phyloP scores from a whole-genome alignment of 2,329 filamentous ascomycete genomes.

The Purpureocillium lavendulum region DNA sequence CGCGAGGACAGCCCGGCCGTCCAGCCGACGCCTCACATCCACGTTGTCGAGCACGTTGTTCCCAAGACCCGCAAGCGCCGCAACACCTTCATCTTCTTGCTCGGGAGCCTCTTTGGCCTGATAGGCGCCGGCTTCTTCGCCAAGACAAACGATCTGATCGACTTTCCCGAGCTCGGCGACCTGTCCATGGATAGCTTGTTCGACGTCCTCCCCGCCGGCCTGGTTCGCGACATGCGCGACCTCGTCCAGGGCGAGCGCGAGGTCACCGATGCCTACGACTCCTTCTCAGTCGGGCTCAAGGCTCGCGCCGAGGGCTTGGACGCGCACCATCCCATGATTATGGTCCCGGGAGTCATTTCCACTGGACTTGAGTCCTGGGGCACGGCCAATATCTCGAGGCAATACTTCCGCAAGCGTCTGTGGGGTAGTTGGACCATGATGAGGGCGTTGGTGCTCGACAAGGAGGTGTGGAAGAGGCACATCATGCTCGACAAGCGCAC shows the following conservation, averaged over 20 bases:
- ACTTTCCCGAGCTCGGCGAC: slow-evolving; percentile 61
- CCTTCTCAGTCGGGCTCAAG: slow-evolving; percentile 83
- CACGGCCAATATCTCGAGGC: slow-evolving; percentile 72
- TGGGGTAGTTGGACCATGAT: slow-evolving; percentile 99
- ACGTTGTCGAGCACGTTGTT: slow-evolving; percentile 32
- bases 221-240: slow-evolving; percentile 79
- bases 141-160: slow-evolving; percentile 80
- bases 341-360: slow-evolving; percentile 96
- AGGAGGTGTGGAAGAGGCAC: slow-evolving; percentile 89
- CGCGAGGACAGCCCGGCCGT: slow-evolving; percentile 19
- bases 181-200: slow-evolving; percentile 78
- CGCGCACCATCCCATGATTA: slow-evolving; percentile 83
- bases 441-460: slow-evolving; percentile 85
- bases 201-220: slow-evolving; percentile 78
- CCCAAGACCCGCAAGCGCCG: slow-evolving; percentile 59
- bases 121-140: slow-evolving; percentile 87
- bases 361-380: slow-evolving; percentile 97
- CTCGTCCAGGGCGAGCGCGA: slow-evolving; percentile 82
- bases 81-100: slow-evolving; percentile 72
- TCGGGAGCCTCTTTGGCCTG: slow-evolving; percentile 86
- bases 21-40: slow-evolving; percentile 24
- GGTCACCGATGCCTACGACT: slow-evolving; percentile 76
- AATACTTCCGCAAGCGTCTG: slow-evolving; percentile 87
- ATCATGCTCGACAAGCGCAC: slow-evolving; percentile 94
- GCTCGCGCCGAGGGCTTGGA: slow-evolving; percentile 71